Evolutionary conservation across 2,329 filamentous ascomycete species (phyloP).

Genomic region (Alternaria infectoria): DNA sequence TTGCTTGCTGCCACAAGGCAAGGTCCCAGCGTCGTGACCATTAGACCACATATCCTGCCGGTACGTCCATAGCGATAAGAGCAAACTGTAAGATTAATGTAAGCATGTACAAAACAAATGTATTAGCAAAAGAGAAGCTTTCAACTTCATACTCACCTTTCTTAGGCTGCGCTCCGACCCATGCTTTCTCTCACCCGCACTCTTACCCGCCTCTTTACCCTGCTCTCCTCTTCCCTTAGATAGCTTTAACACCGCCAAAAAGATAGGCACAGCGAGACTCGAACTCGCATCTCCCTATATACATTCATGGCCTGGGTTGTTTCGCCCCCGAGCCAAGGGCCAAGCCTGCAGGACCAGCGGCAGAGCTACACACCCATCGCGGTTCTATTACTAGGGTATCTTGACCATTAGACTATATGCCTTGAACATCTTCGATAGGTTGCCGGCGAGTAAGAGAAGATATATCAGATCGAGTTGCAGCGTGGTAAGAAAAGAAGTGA

Average conservation of each 20-base stretch:
- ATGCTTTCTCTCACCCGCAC: neutral
- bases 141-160: neutral
- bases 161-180: neutral
- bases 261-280: neutral
- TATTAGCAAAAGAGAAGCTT: neutral
- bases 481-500: neutral
- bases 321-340: too few relatives aligned
- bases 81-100: neutral
- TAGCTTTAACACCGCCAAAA: neutral
- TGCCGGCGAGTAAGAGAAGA: neutral
- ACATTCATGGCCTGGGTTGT: neutral
- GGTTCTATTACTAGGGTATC: neutral
- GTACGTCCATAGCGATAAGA: neutral
- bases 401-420: neutral
- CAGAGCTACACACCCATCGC: neutral
- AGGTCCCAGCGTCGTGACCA: neutral
- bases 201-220: neutral
- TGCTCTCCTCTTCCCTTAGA: neutral
- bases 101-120: neutral
- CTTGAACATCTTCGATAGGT: neutral
- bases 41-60: neutral
- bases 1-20: neutral
- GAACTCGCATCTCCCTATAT: neutral
- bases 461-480: neutral
- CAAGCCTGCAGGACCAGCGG: neutral